A percentile compares a stretch with the other conserved stretches of the same genome.
Conservation (phyloP, 2,329 filamentous ascomycete species). For the Colletotrichum brevisporum region DNA sequence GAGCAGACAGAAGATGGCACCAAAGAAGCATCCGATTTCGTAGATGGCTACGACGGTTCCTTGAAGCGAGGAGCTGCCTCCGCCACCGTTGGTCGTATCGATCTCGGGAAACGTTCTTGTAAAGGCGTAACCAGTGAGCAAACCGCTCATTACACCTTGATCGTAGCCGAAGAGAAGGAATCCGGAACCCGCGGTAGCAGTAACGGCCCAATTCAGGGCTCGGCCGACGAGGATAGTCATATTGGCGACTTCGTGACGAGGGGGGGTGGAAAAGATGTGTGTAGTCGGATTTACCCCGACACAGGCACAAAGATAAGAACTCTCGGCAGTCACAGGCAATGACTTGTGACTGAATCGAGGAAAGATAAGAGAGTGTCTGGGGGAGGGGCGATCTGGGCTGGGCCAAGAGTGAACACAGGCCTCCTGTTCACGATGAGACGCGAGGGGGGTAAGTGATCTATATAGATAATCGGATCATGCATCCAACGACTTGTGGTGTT, state of each 20-base stretch:
- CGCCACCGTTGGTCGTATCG: slow-evolving; percentile 49
- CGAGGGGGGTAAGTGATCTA: slow-evolving; percentile 12
- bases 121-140: slow-evolving; percentile 52
- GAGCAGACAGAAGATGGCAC: slow-evolving; percentile 55
- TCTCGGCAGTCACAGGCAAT: background rate
- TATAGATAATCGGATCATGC: slow-evolving; percentile 24
- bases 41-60: slow-evolving; percentile 63
- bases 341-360: slow-evolving; percentile 5
- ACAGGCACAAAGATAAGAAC: background rate
- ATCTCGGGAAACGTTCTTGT: slow-evolving; percentile 52
- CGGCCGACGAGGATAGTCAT: slow-evolving; percentile 47
- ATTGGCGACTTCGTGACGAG: slow-evolving; percentile 11
- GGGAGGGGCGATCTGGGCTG: slow-evolving; percentile 8
- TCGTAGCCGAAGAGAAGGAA: slow-evolving; percentile 49
- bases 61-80: slow-evolving; percentile 58
- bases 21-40: slow-evolving; percentile 63
- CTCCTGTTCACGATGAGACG: slow-evolving; percentile 20
- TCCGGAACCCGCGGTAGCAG: slow-evolving; percentile 52
- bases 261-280: background rate
- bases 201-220: slow-evolving; percentile 56
- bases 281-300: background rate
- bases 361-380: slow-evolving; percentile 3
- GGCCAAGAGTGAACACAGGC: background rate
- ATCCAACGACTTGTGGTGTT: slow-evolving; percentile 26
- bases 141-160: slow-evolving; percentile 48